Percentiles rank a stretch among this genome's conserved stretches.
phyloP scores from a whole-genome alignment of 139 green algal genomes.

The Micromonas commoda region DNA sequence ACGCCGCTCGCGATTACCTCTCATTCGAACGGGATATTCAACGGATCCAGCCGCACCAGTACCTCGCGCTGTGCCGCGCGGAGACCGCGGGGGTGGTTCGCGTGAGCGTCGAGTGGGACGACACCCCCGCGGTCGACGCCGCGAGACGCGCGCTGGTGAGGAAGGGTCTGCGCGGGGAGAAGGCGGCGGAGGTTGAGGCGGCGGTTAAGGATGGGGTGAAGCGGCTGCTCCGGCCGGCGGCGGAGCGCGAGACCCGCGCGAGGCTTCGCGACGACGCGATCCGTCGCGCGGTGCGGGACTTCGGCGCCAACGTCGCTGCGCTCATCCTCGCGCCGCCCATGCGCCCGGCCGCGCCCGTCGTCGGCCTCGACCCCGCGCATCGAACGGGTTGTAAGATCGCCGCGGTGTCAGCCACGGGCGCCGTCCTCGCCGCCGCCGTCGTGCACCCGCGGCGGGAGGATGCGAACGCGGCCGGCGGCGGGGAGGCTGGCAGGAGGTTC shows the following conservation, averaged over 20 bases:
- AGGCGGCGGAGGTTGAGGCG: not conserved
- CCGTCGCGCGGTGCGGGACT: conserved; percentile 11
- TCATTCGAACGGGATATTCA: not conserved
- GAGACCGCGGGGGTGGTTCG: conserved; percentile 28
- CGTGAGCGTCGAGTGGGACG: conserved; percentile 31
- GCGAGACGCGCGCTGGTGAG: not conserved
- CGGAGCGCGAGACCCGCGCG: conserved; percentile 21
- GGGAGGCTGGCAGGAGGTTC: not conserved
- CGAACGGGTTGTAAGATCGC: conserved; percentile 42
- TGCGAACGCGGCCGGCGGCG: not conserved
- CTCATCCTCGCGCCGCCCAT: conserved; percentile 29
- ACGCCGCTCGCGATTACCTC: not conserved
- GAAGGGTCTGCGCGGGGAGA: not conserved
- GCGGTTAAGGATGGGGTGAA: conserved; percentile 30
- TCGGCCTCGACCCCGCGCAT: conserved; percentile 42
- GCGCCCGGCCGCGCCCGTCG: not conserved
- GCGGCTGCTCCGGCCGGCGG: conserved; percentile 25
- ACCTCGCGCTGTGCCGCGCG: conserved; percentile 37
- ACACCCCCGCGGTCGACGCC: not conserved
- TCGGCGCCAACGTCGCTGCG: conserved; percentile 17
- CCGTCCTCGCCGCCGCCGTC: conserved; percentile 15
- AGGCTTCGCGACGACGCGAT: conserved; percentile 13
- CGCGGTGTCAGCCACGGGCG: conserved; percentile 19
- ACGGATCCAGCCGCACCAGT: conserved; percentile 26
- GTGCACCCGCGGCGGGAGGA: conserved; percentile 3